Conservation (phyloP, 2,329 filamentous ascomycete species). For the Stachybotrys elegans region DNA sequence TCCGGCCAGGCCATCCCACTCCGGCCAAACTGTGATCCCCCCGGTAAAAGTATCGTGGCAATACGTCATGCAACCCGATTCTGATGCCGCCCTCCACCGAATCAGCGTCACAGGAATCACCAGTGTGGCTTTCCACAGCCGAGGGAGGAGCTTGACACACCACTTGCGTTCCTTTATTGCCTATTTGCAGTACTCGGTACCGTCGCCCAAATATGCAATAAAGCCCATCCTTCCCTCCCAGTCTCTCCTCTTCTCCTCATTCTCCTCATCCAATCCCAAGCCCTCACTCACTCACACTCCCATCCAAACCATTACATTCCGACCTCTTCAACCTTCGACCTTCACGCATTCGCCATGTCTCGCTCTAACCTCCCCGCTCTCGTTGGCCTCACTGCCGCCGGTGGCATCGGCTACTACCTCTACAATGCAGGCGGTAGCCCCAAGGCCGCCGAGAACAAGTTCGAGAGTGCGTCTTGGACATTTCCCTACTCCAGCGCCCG, state of each 20-base stretch:
- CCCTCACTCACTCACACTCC: not conserved
- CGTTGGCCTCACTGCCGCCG: slow-evolving; percentile 59
- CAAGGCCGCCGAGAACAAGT: slow-evolving; percentile 78
- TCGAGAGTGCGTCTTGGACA: slow-evolving; percentile 66
- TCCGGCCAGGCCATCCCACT: no score
- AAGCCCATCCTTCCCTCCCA: not conserved
- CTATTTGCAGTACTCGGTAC: no score
- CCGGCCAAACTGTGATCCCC: no score
- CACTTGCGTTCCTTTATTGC: no score
- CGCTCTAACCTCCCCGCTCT: slow-evolving; percentile 41
- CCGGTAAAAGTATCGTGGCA: no score
- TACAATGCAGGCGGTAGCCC: slow-evolving; percentile 80
- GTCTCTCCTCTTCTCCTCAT: not conserved
- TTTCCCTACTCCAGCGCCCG: no score
- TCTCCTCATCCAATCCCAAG: not conserved
- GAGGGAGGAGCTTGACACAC: no score
- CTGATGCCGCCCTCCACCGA: no score
- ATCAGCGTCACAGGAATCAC: no score
- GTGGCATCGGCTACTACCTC: slow-evolving; percentile 81
- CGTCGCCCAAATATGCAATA: no score
- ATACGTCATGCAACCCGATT: no score
- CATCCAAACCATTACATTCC: not conserved
- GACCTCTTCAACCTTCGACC: not conserved
- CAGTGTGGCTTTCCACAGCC: no score
- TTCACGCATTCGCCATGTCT: slow-evolving; percentile 33